Evolutionary conservation across 192 early-diverging fungal species (phyloP), one percentile per base, ranked within the genome.

Genomic region (Rhizophagus prolifer): DNA sequence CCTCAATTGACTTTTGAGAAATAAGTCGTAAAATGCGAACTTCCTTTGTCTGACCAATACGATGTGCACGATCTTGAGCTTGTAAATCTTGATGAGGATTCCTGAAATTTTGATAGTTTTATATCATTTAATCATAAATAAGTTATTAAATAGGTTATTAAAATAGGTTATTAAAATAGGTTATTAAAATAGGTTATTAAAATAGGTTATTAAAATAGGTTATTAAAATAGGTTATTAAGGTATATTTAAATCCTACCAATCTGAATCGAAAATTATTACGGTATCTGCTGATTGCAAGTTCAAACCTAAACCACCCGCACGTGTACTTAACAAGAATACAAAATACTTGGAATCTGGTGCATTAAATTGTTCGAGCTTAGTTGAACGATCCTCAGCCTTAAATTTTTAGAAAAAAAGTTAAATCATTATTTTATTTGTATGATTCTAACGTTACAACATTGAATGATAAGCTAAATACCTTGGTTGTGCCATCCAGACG

Each of bases 31-130:
- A 90, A 64, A 99, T 95, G 23, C 94, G 92, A 28, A 99, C 98
- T 86, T 97, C 96, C 76, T 97, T 98, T 30, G 91, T 98, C 83
- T 99, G 98, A 44, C 98, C 98, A 75, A 99, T 99, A 85, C 98
- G 95, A 86, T 99, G 97, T 7, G 98, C 98, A 83, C 98, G 96
- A 88, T 98, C 98, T 84, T 97, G 97, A 6, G 98, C 98, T 86
- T 99, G 98, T 62, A 97, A 87, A 87, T 99, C 98, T 77, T 96
- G 95, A 81, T 97, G 96, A 50, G 98, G 98, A 81, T 98, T 98
- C 90, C 84, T 87, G 44, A 41, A 67, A 41, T 10, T 36, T n/a
- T 36, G 9, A 41, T 1, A 66, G 30, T 36, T n/a, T 13, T 65
- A 31, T 19, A 66, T 38, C 5, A 54, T 54, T n/a, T 67, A n/a